Base-by-base conservation (phyloP, 2,329 filamentous ascomycete genomes). In the Shiraia bambusicola region DNA sequence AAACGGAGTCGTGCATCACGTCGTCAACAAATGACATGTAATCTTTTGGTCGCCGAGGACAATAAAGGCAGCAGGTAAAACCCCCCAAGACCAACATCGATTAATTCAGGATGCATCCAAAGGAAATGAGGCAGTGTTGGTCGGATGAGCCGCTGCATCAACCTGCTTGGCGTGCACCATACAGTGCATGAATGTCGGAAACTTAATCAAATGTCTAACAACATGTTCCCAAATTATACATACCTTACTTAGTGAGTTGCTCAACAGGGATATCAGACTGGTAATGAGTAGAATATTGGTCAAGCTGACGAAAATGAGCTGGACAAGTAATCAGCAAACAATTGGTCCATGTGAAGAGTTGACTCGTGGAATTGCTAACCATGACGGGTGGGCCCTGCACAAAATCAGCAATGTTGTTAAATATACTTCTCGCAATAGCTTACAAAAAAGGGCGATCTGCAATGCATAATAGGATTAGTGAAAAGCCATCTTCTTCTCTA, bases 201-300 rank as follows among this genome's bases (percentile, higher is more conserved):
- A 14, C 25, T 40, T 45, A 38, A 38, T 46, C 28, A 40, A 40
- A 47, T 28, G 54, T 47, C 58, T 50, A 58, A 56, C 44, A 33
- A 40, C 51, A 47, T 40, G 37, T 11, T n/a, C 26, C 28, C 17
- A 12, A 33, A 34, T 42, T 24, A 13, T 14, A 58, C 71, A 65
- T 70, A 75, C 78, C 72, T 76, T 79, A 56, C 72, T 75, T 41
- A 90, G 84, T 62, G 82, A 87, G 71, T 88, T 89, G 58, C 83
- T 87, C 43, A 91, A 75, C 72, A 90, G 83, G 75, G 84, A 85
- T 27, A 88, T 90, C 50, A 91, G 72, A 14, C 84, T 87, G 35
- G 87, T 88, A 69, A 88, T 86, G 24, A 93, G 76, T 6, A 93
- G 74, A 55, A 92, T 88, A 43, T 87, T 87, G 30, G 86, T 88